Base-by-base conservation (phyloP, 1,284 basidiomycete genomes). In the Melampsora americana region DNA sequence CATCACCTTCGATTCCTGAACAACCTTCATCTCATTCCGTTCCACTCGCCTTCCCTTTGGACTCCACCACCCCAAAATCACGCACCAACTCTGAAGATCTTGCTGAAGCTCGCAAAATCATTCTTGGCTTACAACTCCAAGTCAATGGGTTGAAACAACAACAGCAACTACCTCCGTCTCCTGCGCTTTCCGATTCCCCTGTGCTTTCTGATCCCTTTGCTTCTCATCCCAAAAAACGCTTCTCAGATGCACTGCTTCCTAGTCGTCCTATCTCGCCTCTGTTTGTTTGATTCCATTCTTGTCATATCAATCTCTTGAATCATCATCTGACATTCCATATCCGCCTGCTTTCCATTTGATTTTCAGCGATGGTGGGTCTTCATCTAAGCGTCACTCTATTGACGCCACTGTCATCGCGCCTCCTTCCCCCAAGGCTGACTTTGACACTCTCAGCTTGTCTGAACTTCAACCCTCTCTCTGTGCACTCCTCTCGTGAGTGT, bases 31-130 rank as follows among this genome's bases (percentile, higher is more conserved):
- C 50, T 53, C 20, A 20, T 53, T 14, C 50, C 23, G 6, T 26
- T 26, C 18, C 6, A 26, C 50, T 26, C 16, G 23, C 18, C 7
- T 26, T 18, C 50, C 50, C 50, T 53, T 20, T 20, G 7, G 20
- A 6, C 18, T 20, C 50, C 16, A 20, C 50, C 23, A 53, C 6
- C 23, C 50, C 18, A 53, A 20, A 20, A 53, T 20, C 50, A 20
- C 50, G 50, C 16, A 6, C 7, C 6, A 18, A 53, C 20, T 20
- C 50, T 20, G 50, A 6, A 20, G 50, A 53, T 26, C 50, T 53
- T 53, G 50, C 50, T 26, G 50, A 53, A 53, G 50, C 50, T 26
- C 50, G 50, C 50, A 53, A 53, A 20, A 53, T 53, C 50, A 53
- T 53, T 20, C 50, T 53, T 6, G 50, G 50, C 16, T 26, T 53